Base-by-base conservation (phyloP, 345 rosid genomes). In the Eucalyptus microcorys region DNA sequence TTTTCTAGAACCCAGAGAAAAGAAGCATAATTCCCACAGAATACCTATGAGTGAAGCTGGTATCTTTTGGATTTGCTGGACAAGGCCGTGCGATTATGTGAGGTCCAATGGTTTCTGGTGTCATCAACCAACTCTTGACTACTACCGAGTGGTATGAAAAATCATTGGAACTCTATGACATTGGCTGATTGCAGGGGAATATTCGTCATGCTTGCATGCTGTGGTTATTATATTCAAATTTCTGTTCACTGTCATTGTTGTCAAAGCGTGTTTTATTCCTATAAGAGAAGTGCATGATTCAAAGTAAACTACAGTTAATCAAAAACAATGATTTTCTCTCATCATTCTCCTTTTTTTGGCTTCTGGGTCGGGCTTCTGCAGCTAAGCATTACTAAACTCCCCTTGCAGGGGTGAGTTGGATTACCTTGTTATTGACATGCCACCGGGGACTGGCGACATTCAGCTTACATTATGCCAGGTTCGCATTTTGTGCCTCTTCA, bases 71-170 rank as follows among this genome's bases (percentile, higher is more conserved):
- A 90, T 97, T 95, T 92, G 93, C 99, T 40, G 98, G 99, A 90
- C 99, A 96, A 94, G 99, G 99, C 55, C 98, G 95, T 86, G 99
- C 98, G 71, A 94, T 96, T 59, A 97, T 97, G 99, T 92, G 99
- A 91, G 99, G 99, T 87, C 98, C 99, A 85, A 96, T 97, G 99
- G 98, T 97, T 91, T 97, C 99, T 89, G 99, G 99, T 88, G 99
- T 97, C 91, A 97, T 96, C 90, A 59, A 96, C 87, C 99, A 97
- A 91, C 98, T 97, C 89, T 95, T 97, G 89, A 97, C 99, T 43
- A 96, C 99, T 48, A 64, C 99, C 30, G 99, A 97, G 87, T 97
- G 99, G 99, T 97, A 94, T 64, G n/a, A 45, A 14, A 47, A 85
- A 16, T 24, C 37, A 14, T 48, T 47, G 49, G 49, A 47, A 47